Evolutionary conservation across 768 basidiomycete species (phyloP).

Genomic region (Lactifluus volemus): DNA sequence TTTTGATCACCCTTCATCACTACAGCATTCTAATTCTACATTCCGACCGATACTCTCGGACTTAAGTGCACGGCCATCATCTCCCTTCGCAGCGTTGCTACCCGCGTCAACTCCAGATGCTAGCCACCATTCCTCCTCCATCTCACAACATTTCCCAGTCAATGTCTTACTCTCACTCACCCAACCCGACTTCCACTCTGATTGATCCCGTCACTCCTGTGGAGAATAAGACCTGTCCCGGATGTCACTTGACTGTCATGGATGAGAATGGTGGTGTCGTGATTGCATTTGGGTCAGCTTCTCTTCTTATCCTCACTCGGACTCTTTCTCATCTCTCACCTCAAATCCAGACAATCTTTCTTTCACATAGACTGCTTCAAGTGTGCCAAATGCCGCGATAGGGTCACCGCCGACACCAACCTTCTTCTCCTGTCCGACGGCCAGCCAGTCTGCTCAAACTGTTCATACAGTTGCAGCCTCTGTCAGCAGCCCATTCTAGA

Average conservation of each 20-base stretch:
- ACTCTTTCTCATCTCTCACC: background rate
- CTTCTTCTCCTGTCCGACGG: conserved; percentile 95
- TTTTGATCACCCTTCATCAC: background rate
- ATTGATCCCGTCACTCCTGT: conserved; percentile 16
- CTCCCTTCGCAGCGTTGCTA: background rate
- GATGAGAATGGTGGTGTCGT: conserved; percentile 80
- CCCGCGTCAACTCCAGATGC: background rate
- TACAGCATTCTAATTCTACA: background rate
- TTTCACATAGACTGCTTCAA: conserved; percentile 96
- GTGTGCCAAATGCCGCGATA: conserved; percentile 89
- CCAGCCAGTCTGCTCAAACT: conserved; percentile 90
- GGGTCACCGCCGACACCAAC: conserved; percentile 95
- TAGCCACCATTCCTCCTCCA: conserved; percentile 10
- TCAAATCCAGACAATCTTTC: conserved; percentile 63
- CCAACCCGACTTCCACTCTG: background rate
- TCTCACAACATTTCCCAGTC: conserved; percentile 9
- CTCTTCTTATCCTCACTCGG: background rate
- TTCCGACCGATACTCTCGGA: background rate
- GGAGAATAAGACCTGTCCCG: conserved; percentile 68
- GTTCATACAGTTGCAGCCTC: conserved; percentile 93
- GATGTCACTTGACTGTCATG: conserved; percentile 74
- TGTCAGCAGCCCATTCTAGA: conserved; percentile 93
- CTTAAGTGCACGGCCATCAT: background rate
- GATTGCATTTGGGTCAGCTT: conserved; percentile 81
- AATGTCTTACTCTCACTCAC: conserved; percentile 8